Evolutionary conservation across 495 filamentous ascomycete genomes (phyloP).

Genomic region (Aspergillus funiculosus): DNA sequence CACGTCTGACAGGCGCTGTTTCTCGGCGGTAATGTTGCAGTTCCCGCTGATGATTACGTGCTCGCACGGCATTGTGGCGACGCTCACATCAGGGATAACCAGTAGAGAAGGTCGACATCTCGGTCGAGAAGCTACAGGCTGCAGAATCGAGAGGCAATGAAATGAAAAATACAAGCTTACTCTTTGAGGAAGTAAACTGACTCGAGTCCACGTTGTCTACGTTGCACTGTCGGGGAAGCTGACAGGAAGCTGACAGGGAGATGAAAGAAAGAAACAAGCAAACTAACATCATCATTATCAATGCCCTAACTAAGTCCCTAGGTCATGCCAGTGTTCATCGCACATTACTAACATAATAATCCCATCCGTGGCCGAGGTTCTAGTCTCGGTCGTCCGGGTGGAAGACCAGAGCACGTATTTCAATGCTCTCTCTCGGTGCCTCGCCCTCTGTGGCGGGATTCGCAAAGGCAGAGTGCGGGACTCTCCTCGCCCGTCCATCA

Average conservation of each 20-base stretch:
- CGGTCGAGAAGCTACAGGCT: neutral
- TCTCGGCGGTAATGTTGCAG: conserved; percentile 25
- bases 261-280: too few relatives aligned
- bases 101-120: neutral
- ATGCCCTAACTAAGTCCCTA: too few relatives aligned
- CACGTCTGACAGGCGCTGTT: neutral
- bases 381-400: conserved; percentile 44
- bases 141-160: too few relatives aligned
- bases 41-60: conserved; percentile 33
- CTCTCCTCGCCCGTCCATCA: conserved; percentile 46
- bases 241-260: too few relatives aligned
- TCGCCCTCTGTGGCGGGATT: conserved; percentile 47
- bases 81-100: neutral
- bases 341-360: too few relatives aligned
- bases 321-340: too few relatives aligned
- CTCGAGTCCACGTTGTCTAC: too few relatives aligned
- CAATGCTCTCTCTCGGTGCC: conserved; percentile 56
- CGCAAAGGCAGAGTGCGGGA: conserved; percentile 60
- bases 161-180: too few relatives aligned
- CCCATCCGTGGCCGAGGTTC: too few relatives aligned
- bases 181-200: too few relatives aligned
- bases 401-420: conserved; percentile 55
- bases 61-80: conserved; percentile 29
- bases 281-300: too few relatives aligned
- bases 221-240: too few relatives aligned